Evolutionary conservation across 768 basidiomycete genomes (phyloP).

Genomic region (Rubroboletus pulcherrimus): DNA sequence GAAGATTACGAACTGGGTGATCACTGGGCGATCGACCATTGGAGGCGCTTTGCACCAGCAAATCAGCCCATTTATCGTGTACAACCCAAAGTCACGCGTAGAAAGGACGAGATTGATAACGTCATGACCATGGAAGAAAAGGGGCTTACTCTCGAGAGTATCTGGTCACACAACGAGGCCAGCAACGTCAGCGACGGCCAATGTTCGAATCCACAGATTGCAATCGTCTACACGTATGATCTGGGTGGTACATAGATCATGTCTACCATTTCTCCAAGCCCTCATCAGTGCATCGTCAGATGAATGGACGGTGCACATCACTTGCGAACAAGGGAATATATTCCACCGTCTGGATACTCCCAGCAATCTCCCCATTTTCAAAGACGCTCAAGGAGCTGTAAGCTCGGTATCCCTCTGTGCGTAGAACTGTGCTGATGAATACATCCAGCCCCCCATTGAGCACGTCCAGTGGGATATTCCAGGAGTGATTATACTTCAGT

Average conservation of each 20-base stretch:
- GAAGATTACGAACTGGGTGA: conserved; percentile 16
- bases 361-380: conserved; percentile 18
- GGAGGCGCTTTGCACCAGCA: conserved; percentile 13
- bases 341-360: conserved; percentile 11
- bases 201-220: conserved; percentile 21
- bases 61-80: conserved; percentile 19
- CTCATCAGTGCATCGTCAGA: conserved; percentile 8
- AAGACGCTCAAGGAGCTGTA: conserved; percentile 22
- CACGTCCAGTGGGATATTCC: conserved; percentile 3
- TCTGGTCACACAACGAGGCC: conserved; percentile 22
- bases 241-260: conserved; percentile 7
- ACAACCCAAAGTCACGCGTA: conserved; percentile 3
- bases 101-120: conserved; percentile 3
- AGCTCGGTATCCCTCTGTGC: background rate
- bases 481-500: background rate
- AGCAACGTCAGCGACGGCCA: conserved; percentile 24
- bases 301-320: conserved; percentile 28
- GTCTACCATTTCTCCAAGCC: background rate
- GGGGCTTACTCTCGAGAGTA: conserved; percentile 19
- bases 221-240: conserved; percentile 26
- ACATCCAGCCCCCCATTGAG: conserved; percentile 21
- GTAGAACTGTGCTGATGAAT: background rate
- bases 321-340: conserved; percentile 13
- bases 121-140: conserved; percentile 22
- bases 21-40: conserved; percentile 2